A percentile compares a stretch with the other conserved stretches of the same genome.
Conservation (phyloP, 139 green algal genomes). For the Ettlia oleoabundans region DNA sequence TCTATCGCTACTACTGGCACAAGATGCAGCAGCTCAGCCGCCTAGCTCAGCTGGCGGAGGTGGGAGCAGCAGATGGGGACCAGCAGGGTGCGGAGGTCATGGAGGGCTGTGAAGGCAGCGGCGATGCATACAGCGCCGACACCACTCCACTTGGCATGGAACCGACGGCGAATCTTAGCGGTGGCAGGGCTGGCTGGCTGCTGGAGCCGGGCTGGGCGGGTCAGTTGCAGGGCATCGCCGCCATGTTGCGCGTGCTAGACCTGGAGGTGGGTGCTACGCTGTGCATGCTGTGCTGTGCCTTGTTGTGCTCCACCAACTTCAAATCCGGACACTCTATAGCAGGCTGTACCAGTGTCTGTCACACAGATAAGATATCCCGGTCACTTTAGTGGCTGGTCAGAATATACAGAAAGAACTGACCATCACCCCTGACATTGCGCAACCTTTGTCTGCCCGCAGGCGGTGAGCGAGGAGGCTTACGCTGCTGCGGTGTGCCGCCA, state of each 20-base stretch:
- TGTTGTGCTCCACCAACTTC: too few species aligned
- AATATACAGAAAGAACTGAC: too few species aligned
- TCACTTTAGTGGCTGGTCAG: too few species aligned
- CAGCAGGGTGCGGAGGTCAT: background rate
- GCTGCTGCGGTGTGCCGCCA: slow-evolving; percentile 55
- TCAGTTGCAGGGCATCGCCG: slow-evolving; percentile 23
- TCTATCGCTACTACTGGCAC: slow-evolving; percentile 7
- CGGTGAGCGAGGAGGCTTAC: slow-evolving; percentile 61
- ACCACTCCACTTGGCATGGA: too few species aligned
- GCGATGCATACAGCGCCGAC: too few species aligned
- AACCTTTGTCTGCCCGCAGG: background rate
- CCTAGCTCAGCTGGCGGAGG: background rate
- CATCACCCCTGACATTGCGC: background rate
- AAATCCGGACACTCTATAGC: background rate
- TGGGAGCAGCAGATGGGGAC: background rate
- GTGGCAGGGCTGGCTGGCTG: background rate
- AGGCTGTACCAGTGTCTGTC: too few species aligned
- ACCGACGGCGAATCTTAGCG: slow-evolving; percentile 1
- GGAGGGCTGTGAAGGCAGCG: too few species aligned
- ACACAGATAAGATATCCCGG: too few species aligned
- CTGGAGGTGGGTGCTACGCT: slow-evolving; percentile 35
- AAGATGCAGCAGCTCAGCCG: slow-evolving; percentile 28
- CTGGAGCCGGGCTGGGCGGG: slow-evolving; percentile 17
- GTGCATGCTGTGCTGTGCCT: too few species aligned
- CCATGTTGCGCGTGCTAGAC: slow-evolving; percentile 39